Percentiles rank a stretch among this genome's conserved stretches.
Conservation (phyloP, 2,329 filamentous ascomycete species). For the Camillea tinctor region DNA sequence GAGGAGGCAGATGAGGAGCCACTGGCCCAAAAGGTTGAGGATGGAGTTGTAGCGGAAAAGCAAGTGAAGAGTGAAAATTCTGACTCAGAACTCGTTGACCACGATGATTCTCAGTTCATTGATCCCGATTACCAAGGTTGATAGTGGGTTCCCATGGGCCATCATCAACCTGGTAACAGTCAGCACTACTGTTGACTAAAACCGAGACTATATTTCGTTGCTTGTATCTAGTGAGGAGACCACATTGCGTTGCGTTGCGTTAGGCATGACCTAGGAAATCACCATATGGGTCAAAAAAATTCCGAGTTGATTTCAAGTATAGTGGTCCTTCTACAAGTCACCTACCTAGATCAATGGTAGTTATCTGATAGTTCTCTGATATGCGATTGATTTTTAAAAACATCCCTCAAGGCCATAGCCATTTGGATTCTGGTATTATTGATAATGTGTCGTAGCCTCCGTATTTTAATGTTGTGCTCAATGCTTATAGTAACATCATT, state of each 20-base stretch:
- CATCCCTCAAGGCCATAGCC: neutral
- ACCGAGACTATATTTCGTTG: neutral
- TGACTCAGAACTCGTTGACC: constrained; percentile 4
- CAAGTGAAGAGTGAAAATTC: neutral
- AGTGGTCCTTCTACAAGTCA: neutral
- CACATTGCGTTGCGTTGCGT: neutral
- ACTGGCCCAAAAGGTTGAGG: constrained; percentile 3
- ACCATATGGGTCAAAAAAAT: neutral
- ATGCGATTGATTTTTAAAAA: neutral
- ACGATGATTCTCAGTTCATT: constrained; percentile 4
- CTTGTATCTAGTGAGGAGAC: neutral
- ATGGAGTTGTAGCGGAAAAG: neutral
- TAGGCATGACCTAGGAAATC: neutral
- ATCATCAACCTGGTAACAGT: neutral
- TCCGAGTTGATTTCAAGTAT: neutral
- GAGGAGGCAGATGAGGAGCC: constrained; percentile 9
- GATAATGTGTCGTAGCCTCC: too few species aligned
- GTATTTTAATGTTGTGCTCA: too few species aligned
- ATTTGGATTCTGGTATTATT: neutral
- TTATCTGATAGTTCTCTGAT: neutral
- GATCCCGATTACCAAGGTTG: constrained; percentile 1
- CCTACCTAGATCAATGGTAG: too few species aligned
- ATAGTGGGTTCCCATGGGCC: too few species aligned
- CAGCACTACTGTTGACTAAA: neutral
- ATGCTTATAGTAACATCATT: too few species aligned